Percentiles rank a stretch among this genome's conserved stretches.
Conservation (phyloP, 441 rosid species). For the Corymbia calophylla region DNA sequence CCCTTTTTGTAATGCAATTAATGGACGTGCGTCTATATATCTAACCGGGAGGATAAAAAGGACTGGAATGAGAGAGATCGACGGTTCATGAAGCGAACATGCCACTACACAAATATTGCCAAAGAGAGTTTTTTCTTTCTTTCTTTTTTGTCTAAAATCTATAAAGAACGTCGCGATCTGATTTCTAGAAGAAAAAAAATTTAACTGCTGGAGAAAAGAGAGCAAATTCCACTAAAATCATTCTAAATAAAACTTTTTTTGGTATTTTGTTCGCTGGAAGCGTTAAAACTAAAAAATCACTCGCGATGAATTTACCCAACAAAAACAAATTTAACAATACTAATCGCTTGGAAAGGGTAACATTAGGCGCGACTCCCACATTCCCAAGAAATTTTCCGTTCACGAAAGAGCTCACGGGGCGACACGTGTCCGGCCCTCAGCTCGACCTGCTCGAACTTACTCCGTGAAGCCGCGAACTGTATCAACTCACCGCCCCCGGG, state of each 20-base stretch:
- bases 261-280: neutral
- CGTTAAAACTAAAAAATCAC: neutral
- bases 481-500: neutral
- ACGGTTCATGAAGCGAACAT: too few species aligned
- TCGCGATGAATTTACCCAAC: neutral
- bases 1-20: neutral
- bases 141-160: neutral
- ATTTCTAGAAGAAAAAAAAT: neutral
- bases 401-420: neutral
- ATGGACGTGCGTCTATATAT: neutral
- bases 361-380: neutral
- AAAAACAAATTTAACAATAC: neutral
- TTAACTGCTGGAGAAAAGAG: neutral
- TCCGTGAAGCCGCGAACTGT: neutral
- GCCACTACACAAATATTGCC: neutral
- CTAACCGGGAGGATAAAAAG: neutral
- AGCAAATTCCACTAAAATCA: neutral
- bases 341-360: neutral
- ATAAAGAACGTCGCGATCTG: neutral
- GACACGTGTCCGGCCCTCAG: neutral
- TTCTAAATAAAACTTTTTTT: neutral
- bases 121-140: neutral
- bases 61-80: neutral
- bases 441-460: neutral
- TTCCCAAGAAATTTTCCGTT: neutral